Evolutionary conservation across 108 stramenopile species (phyloP), one percentile per base, ranked within the genome.

Genomic region (Thalassiosira profunda): DNA sequence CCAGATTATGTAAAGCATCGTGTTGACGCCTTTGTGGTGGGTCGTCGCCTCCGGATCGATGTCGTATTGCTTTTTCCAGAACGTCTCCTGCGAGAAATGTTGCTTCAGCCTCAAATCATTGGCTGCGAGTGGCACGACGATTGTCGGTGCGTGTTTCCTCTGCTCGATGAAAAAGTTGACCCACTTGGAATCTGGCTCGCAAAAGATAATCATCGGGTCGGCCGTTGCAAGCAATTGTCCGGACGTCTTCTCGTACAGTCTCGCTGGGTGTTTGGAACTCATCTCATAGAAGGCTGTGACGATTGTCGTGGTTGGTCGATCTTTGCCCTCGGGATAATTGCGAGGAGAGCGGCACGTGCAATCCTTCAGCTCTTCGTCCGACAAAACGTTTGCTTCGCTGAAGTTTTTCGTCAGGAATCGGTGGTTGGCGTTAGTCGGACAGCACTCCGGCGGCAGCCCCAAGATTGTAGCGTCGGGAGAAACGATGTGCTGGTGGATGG

Each of bases 201-300:
- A 75, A 57, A 79, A 79, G 29, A 79, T 75, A 1, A 79, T 62
- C 78, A 79, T 79, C 37, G 78, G 78, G 43, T 79, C 78, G 9
- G 78, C 18, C 28, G 72, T 79, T 8, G 60, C 53, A 1, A 79
- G 46, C 23, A 79, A 29, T 31, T 75, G 73, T 3, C n/a, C 28
- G 6, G 74, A 67, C 34, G 37, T 70, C 30, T 69, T 79, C 58
- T 74, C 58, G 33, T 79, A 79, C 67, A 75, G 55, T 30, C 63
- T 54, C 6, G 60, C 59, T 1, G 78, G 73, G 40, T 79, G 78
- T 45, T 79, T 79, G 7, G 67, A 70, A 18, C 61, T 79, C 54
- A 79, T 75, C 63, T 79, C 64, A 57, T 79, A 79, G 46, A 75
- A 79, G 46, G 78, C 78, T 6, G 78, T 79, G 10, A 79, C 59